Conservation (phyloP, 306 rosid genomes). For the Quillaja saponaria region DNA sequence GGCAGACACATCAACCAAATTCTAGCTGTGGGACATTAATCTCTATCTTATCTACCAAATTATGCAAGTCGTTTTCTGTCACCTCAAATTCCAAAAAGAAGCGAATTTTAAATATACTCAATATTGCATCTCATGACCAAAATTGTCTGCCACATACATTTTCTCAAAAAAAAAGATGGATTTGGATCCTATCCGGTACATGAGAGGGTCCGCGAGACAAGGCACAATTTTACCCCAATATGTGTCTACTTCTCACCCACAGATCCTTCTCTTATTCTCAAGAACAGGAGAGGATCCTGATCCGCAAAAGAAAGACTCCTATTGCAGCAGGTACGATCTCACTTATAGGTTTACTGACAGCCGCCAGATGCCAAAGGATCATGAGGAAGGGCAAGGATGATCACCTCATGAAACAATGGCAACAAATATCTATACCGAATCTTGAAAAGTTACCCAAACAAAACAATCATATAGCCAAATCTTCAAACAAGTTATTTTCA, state of each 20-base stretch:
- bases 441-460: slow-evolving; percentile 6
- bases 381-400: slow-evolving; percentile 18
- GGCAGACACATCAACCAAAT: too few relatives aligned
- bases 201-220: too few relatives aligned
- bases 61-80: too few relatives aligned
- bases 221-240: too few relatives aligned
- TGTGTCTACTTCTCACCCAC: too few relatives aligned
- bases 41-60: too few relatives aligned
- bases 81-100: too few relatives aligned
- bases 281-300: too few relatives aligned
- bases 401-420: slow-evolving; percentile 17
- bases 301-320: too few relatives aligned
- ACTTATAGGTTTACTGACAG: slow-evolving; percentile 31
- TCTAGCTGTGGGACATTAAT: too few relatives aligned
- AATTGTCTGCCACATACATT: slow-evolving; percentile 43
- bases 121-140: slow-evolving; percentile 41
- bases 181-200: too few relatives aligned
- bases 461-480: slow-evolving; percentile 10
- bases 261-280: too few relatives aligned
- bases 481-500: slow-evolving; percentile 15
- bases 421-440: slow-evolving; percentile 3
- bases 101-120: neutral
- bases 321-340: slow-evolving; percentile 25
- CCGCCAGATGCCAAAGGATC: slow-evolving; percentile 24
- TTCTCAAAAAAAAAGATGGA: slow-evolving; percentile 26